phyloP scores from a whole-genome alignment of 495 filamentous ascomycete species.

The Bathelium albidoporum region DNA sequence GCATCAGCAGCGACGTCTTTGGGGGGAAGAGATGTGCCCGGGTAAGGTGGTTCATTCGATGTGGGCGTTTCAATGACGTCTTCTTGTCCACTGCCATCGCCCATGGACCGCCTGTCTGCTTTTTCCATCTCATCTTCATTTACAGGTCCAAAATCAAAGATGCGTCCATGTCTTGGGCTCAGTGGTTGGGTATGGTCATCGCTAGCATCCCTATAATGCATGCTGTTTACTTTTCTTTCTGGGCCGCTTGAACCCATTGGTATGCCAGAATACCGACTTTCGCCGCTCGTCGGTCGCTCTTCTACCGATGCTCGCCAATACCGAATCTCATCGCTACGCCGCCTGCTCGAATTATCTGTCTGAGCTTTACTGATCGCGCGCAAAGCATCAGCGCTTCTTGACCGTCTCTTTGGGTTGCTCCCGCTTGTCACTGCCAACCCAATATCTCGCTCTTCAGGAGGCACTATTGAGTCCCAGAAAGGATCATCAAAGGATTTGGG shows the following conservation, averaged over 20 bases:
- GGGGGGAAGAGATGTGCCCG: neutral
- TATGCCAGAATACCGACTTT: neutral
- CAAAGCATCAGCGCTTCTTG: conserved; percentile 19
- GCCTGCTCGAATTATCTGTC: neutral
- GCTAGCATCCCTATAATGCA: neutral
- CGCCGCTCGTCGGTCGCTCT: neutral
- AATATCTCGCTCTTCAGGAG: conserved; percentile 4
- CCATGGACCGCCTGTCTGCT: neutral
- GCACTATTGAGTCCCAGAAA: conserved; percentile 7
- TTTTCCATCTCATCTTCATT: neutral
- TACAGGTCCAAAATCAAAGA: neutral
- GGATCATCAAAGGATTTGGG: conserved; percentile 9
- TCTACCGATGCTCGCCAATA: conserved; percentile 14
- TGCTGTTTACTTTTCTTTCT: neutral
- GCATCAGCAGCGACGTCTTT: neutral
- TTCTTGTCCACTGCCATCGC: neutral
- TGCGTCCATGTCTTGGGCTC: neutral
- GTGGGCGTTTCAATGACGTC: no score
- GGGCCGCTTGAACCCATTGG: neutral
- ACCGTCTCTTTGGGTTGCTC: conserved; percentile 13
- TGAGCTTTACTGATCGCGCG: neutral
- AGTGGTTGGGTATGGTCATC: neutral
- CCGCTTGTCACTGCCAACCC: conserved; percentile 6
- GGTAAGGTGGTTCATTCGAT: neutral
- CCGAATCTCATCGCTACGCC: conserved; percentile 19